Evolutionary conservation across 768 basidiomycete genomes (phyloP).

Genomic region (Mycena floridula): DNA sequence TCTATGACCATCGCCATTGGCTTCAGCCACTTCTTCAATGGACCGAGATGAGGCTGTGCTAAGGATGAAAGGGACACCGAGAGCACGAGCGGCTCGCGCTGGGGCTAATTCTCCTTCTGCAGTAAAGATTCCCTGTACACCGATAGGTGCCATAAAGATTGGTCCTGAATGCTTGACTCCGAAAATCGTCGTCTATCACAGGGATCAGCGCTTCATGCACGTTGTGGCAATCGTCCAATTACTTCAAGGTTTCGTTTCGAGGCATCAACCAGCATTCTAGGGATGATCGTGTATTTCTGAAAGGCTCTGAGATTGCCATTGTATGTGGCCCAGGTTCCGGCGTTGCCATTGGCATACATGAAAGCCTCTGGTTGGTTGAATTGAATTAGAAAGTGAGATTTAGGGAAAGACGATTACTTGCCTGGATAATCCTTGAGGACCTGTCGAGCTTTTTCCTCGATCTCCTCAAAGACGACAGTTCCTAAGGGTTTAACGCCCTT

Average conservation of each 20-base stretch:
- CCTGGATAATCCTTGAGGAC: conserved; percentile 52
- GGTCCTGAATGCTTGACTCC: conserved; percentile 59
- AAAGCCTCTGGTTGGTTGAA: conserved; percentile 51
- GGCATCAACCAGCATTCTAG: conserved; percentile 66
- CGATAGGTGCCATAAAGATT: conserved; percentile 66
- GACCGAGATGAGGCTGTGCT: conserved; percentile 69
- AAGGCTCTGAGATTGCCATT: conserved; percentile 59
- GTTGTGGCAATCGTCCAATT: conserved; percentile 6
- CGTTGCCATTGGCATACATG: conserved; percentile 72
- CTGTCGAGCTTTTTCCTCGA: conserved; percentile 63
- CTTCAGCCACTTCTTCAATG: conserved; percentile 74
- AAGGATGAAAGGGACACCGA: conserved; percentile 66
- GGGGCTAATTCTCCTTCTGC: conserved; percentile 66
- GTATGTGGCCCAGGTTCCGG: conserved; percentile 66
- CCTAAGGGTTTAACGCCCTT: conserved; percentile 43
- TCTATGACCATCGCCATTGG: conserved; percentile 58
- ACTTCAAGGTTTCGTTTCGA: conserved; percentile 57
- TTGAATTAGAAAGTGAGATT: background rate
- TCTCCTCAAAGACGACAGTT: conserved; percentile 54
- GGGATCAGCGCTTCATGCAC: background rate
- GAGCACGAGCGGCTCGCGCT: conserved; percentile 55
- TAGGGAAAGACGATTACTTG: conserved; percentile 17
- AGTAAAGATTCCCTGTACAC: conserved; percentile 72
- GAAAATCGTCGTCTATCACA: conserved; percentile 57
- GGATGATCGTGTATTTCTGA: conserved; percentile 68